Conservation (phyloP, 495 filamentous ascomycete genomes). For the Oleoguttula mirabilis region DNA sequence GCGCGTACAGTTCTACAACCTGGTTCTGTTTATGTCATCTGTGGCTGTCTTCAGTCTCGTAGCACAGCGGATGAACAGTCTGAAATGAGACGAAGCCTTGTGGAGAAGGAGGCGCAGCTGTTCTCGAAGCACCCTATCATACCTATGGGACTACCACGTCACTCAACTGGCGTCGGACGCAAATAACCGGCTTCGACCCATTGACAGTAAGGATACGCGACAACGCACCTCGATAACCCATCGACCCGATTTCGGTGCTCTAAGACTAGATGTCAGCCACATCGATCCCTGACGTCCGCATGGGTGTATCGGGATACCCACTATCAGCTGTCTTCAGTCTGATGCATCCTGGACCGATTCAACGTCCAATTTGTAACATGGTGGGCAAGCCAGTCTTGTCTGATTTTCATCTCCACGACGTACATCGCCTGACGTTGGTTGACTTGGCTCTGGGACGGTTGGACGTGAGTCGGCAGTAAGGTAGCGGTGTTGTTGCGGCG, state of each 20-base stretch:
- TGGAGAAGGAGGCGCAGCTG: not conserved
- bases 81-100: not conserved
- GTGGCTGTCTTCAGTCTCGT: slow-evolving; percentile 85
- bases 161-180: not conserved
- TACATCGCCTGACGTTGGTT: not conserved
- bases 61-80: slow-evolving; percentile 55
- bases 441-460: not conserved
- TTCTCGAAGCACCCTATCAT: not conserved
- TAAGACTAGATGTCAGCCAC: too few relatives aligned
- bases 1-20: slow-evolving; percentile 93
- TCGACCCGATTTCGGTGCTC: not conserved
- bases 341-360: not conserved
- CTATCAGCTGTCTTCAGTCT: too few relatives aligned
- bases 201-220: not conserved
- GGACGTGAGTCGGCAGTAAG: not conserved
- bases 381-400: not conserved
- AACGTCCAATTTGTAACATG: not conserved
- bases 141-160: not conserved
- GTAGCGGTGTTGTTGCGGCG: not conserved
- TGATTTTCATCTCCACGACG: not conserved
- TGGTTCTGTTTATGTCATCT: slow-evolving; percentile 89
- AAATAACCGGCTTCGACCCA: too few relatives aligned
- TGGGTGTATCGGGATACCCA: too few relatives aligned
- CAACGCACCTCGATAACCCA: not conserved
- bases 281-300: too few relatives aligned